Conservation (phyloP, 345 rosid genomes). For the Salix udensis region DNA sequence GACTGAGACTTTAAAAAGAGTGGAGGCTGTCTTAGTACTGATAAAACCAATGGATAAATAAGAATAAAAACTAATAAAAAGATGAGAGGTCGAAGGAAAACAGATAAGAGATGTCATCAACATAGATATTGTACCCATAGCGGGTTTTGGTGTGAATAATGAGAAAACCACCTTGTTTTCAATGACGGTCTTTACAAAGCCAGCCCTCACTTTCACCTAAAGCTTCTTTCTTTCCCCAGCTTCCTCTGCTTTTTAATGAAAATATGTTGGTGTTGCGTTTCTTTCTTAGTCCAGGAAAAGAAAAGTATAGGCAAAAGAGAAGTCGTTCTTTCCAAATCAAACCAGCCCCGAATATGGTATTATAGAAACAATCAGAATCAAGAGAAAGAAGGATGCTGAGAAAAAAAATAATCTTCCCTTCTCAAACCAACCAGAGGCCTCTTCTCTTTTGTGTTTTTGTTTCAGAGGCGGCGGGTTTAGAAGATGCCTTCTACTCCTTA, state of each 20-base stretch:
- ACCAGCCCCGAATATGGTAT: background rate
- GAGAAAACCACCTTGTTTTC: slow-evolving; percentile 15
- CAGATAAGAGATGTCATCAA: background rate
- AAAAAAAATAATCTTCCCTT: background rate
- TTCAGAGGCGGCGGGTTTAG: slow-evolving; percentile 12
- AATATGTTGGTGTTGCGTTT: background rate
- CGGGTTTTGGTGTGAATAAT: slow-evolving; percentile 1
- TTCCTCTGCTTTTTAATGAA: background rate
- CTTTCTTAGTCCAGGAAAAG: background rate
- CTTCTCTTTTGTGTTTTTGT: background rate
- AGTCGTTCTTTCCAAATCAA: background rate
- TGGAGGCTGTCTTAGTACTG: background rate
- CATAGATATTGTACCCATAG: background rate
- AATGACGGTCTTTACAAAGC: slow-evolving; percentile 14
- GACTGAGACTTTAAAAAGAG: background rate
- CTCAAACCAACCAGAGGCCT: background rate
- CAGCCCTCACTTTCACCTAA: slow-evolving; percentile 52
- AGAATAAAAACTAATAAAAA: background rate
- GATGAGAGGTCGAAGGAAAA: slow-evolving; percentile 1
- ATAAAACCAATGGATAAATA: slow-evolving; percentile 15
- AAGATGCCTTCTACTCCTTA: background rate
- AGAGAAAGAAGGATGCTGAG: background rate
- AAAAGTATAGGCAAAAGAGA: background rate
- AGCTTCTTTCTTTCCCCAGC: slow-evolving; percentile 23
- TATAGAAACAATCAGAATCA: background rate